Evolutionary conservation across 2,329 filamentous ascomycete genomes (phyloP).

Genomic region (Westerdykella sp.): DNA sequence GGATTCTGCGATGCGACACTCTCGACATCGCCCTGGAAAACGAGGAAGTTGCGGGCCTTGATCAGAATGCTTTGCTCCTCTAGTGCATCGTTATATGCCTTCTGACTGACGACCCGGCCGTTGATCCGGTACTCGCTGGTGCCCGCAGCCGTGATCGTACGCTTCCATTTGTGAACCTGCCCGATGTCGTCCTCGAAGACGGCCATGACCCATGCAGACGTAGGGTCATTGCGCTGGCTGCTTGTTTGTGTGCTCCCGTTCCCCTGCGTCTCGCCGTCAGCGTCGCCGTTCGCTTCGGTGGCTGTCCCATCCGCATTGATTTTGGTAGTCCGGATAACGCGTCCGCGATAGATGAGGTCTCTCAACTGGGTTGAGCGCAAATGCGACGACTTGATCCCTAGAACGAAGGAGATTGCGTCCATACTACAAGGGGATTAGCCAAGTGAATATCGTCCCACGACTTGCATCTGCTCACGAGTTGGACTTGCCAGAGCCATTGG

Average conservation of each 20-base stretch:
- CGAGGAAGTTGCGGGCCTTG: slow-evolving; percentile 94
- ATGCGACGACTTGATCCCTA: slow-evolving; percentile 98
- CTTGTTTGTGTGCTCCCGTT: slow-evolving; percentile 51
- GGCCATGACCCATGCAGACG: slow-evolving; percentile 97
- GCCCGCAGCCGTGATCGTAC: slow-evolving; percentile 80
- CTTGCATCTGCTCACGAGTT: slow-evolving; percentile 63
- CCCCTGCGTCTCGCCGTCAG: slow-evolving; percentile 46
- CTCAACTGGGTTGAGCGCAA: slow-evolving; percentile 88
- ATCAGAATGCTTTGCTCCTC: slow-evolving; percentile 95
- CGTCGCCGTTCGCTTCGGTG: slow-evolving; percentile 39
- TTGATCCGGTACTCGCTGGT: slow-evolving; percentile 97
- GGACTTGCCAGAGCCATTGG: slow-evolving; percentile 98
- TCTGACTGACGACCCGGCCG: slow-evolving; percentile 77
- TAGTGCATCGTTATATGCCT: slow-evolving; percentile 87
- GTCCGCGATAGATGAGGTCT: slow-evolving; percentile 92
- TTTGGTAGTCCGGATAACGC: slow-evolving; percentile 84
- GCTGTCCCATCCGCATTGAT: slow-evolving; percentile 88
- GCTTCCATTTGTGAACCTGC: slow-evolving; percentile 93
- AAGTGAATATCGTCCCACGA: slow-evolving; percentile 17
- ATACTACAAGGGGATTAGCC: slow-evolving; percentile 53
- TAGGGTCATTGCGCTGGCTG: slow-evolving; percentile 70
- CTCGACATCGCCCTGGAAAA: slow-evolving; percentile 97
- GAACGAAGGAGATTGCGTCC: slow-evolving; percentile 98
- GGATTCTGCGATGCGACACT: slow-evolving; percentile 93
- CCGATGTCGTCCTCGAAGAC: slow-evolving; percentile 97